Conservation (phyloP, 495 filamentous ascomycete genomes). For the Amniculicola lignicola region DNA sequence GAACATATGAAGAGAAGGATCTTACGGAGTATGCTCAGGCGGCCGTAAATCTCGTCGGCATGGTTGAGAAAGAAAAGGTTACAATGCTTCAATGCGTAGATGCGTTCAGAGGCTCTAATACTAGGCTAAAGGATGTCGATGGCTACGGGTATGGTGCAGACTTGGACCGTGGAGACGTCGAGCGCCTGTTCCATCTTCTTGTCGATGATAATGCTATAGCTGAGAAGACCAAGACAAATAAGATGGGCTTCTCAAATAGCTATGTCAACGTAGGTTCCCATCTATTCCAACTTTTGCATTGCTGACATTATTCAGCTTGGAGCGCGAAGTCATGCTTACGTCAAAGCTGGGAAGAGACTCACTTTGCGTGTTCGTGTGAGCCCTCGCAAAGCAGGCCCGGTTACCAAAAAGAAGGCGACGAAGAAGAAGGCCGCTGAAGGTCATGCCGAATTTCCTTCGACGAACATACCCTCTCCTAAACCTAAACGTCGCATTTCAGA, state of each 20-base stretch:
- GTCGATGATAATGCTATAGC: conserved; percentile 59
- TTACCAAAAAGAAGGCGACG: conserved; percentile 19
- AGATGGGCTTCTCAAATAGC: conserved; percentile 53
- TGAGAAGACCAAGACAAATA: conserved; percentile 61
- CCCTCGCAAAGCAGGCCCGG: conserved; percentile 41
- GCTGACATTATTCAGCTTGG: conserved; percentile 47
- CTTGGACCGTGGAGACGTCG: conserved; percentile 58
- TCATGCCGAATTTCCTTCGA: conserved; percentile 59
- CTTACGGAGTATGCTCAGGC: conserved; percentile 69
- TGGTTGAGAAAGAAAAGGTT: conserved; percentile 43
- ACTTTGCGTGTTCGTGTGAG: conserved; percentile 60
- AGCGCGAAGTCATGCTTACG: conserved; percentile 51
- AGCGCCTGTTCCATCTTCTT: conserved; percentile 63
- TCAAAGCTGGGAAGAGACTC: conserved; percentile 50
- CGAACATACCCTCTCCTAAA: conserved; percentile 79
- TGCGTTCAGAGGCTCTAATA: conserved; percentile 55
- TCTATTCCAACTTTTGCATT: background rate
- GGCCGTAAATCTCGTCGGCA: conserved; percentile 63
- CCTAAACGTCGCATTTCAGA: conserved; percentile 47
- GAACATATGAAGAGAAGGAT: conserved; percentile 65
- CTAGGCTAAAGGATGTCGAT: conserved; percentile 49
- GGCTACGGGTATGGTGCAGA: conserved; percentile 55
- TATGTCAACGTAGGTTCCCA: conserved; percentile 53
- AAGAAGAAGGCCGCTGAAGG: conserved; percentile 38
- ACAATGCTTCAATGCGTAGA: conserved; percentile 57